Evolutionary conservation across 192 early-diverging fungal species (phyloP).

Genomic region (Coemansia sp.): DNA sequence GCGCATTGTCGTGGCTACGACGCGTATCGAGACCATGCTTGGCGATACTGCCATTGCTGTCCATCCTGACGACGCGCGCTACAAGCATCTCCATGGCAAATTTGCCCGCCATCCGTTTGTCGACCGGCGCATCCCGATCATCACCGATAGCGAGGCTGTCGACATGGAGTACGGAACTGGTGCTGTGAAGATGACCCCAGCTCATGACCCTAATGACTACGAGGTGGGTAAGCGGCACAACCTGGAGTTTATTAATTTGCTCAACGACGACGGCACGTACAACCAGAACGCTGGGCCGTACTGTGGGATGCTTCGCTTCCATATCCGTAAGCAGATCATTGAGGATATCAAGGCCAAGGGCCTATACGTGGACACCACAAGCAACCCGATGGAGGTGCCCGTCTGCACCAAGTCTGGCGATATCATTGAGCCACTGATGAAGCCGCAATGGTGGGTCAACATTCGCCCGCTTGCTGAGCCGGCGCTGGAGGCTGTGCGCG

Average conservation of each 20-base stretch:
- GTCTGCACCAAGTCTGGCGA: constrained; percentile 87
- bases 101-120: constrained; percentile 92
- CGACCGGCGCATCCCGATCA: constrained; percentile 85
- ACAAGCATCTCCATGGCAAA: constrained; percentile 94
- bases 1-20: constrained; percentile 93
- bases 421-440: constrained; percentile 96
- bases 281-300: constrained; percentile 92
- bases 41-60: constrained; percentile 97
- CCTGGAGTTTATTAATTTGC: constrained; percentile 93
- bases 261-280: constrained; percentile 94
- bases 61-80: constrained; percentile 89
- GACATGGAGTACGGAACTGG: constrained; percentile 96
- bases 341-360: constrained; percentile 87
- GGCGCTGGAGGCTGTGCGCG: constrained; percentile 77
- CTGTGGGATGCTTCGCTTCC: constrained; percentile 87
- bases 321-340: constrained; percentile 84
- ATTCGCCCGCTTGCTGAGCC: constrained; percentile 83
- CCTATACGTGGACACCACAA: constrained; percentile 78
- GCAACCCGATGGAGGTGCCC: constrained; percentile 94
- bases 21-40: constrained; percentile 99
- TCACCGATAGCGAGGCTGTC: constrained; percentile 80
- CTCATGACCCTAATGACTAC: constrained; percentile 97
- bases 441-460: constrained; percentile 99
- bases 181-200: constrained; percentile 98
- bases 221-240: constrained; percentile 93